Percentiles rank a stretch among this genome's conserved stretches.
phyloP scores from a whole-genome alignment of 2,329 filamentous ascomycete genomes.

The Trichoderma endophyticum region DNA sequence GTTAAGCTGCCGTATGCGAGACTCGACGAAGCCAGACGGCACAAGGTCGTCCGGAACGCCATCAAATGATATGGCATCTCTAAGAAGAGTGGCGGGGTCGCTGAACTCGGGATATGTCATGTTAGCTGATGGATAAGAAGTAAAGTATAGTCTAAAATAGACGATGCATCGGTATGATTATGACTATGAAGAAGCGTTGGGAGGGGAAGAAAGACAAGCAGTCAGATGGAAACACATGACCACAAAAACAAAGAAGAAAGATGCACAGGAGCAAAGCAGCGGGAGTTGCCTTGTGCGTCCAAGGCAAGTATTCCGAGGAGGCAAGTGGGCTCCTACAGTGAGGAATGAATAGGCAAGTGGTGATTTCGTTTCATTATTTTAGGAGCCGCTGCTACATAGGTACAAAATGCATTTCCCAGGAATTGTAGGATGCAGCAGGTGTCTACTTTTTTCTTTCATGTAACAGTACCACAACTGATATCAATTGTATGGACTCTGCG shows the following conservation, averaged over 20 bases:
- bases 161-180: neutral
- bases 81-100: conserved; percentile 1
- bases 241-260: neutral
- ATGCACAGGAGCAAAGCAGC: neutral
- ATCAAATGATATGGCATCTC: conserved; percentile 10
- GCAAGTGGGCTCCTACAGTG: neutral
- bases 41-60: conserved; percentile 21
- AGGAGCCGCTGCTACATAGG: conserved; percentile 4
- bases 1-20: conserved; percentile 31
- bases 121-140: neutral
- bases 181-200: neutral
- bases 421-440: conserved; percentile 14
- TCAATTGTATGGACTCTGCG: conserved; percentile 37
- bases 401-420: neutral
- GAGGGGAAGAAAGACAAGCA: neutral
- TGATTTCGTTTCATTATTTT: conserved; percentile 12
- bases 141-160: neutral
- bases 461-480: conserved; percentile 33
- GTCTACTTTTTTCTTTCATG: conserved; percentile 13
- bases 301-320: neutral
- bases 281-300: neutral
- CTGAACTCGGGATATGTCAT: conserved; percentile 20
- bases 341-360: neutral
- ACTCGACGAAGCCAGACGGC: conserved; percentile 29
- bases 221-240: neutral